Percentiles rank a stretch among this genome's conserved stretches.
Conservation (phyloP, 2,329 filamentous ascomycete species). For the Ciborinia camelliae region DNA sequence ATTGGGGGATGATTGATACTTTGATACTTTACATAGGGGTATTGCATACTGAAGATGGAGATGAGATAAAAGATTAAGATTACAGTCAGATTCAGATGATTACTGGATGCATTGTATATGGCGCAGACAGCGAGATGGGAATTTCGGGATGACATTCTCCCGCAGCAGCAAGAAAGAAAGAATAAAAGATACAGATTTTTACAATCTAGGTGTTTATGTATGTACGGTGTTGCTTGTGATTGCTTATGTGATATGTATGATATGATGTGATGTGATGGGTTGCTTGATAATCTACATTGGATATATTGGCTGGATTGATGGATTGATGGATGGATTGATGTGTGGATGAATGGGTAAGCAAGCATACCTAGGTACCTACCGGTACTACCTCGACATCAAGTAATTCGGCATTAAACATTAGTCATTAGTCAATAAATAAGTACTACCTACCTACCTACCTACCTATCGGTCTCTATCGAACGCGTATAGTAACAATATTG, state of each 20-base stretch:
- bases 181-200: not conserved
- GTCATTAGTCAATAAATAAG: no score
- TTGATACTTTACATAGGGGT: slow-evolving; percentile 2
- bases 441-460: no score
- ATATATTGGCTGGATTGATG: not conserved
- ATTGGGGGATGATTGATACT: not conserved
- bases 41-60: not conserved
- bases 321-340: not conserved
- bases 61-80: not conserved
- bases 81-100: no score
- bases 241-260: not conserved
- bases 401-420: no score
- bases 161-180: not conserved
- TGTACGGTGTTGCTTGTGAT: not conserved
- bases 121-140: not conserved
- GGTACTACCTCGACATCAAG: no score
- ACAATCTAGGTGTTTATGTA: not conserved
- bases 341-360: not conserved
- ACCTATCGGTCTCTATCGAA: no score
- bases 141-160: not conserved
- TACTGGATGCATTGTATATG: not conserved
- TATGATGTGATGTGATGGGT: not conserved
- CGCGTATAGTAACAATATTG: no score
- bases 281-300: not conserved
- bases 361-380: no score